A percentile compares a stretch with the other conserved stretches of the same genome.
Evolutionary conservation across 371 early-diverging fungal genomes (phyloP).

Genomic region (Rhizomucor pusillus): DNA sequence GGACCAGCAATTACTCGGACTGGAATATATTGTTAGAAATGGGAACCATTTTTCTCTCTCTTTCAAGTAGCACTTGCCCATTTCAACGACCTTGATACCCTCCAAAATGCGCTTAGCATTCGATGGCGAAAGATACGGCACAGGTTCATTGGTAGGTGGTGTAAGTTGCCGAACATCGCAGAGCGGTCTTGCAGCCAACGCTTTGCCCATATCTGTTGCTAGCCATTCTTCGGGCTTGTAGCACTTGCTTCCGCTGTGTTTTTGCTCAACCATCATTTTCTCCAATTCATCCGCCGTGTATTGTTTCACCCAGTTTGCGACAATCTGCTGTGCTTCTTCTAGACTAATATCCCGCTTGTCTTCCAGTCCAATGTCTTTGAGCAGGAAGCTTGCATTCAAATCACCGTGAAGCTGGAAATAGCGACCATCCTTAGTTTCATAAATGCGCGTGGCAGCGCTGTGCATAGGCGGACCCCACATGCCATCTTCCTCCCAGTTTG

Average conservation of each 20-base stretch:
- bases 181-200: constrained; percentile 1
- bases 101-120: constrained; percentile 5
- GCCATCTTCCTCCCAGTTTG: constrained; percentile 6
- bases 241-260: constrained; percentile 12
- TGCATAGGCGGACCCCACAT: constrained; percentile 1
- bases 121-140: constrained; percentile 1
- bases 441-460: constrained; percentile 5
- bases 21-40: background rate
- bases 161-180: constrained; percentile 1
- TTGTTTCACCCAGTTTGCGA: background rate
- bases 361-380: constrained; percentile 5
- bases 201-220: constrained; percentile 12
- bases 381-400: background rate
- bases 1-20: constrained; percentile 10
- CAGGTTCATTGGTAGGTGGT: background rate
- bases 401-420: constrained; percentile 15
- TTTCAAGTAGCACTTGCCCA: constrained; percentile 1
- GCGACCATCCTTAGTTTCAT: constrained; percentile 13
- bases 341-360: background rate
- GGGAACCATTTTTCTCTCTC: background rate
- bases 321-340: constrained; percentile 2
- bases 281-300: constrained; percentile 11
- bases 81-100: constrained; percentile 10
- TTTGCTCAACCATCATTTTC: constrained; percentile 7
- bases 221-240: constrained; percentile 15